These are phyloP conservation scores for Tetrahymena thermophila DNA, from an alignment of 73 alveolate species.

Conservation along the genomic window DNA sequence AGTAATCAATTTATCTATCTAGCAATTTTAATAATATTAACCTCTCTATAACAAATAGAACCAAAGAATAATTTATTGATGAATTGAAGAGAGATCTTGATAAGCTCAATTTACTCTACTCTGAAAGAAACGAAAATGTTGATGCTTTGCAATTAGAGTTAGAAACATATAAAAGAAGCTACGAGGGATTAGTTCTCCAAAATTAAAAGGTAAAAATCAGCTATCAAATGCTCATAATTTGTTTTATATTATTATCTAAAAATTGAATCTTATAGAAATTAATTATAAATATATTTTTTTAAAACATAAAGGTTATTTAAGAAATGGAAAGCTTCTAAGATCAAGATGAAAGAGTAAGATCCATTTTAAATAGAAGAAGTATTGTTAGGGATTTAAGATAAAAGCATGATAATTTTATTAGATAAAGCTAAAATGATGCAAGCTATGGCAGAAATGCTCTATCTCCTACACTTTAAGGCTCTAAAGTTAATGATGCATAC, in stretches of 20 bases:
- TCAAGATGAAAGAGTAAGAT: neutral
- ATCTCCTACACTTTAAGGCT: neutral
- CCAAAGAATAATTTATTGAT: neutral
- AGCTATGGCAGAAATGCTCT: neutral
- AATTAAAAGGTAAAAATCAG: neutral
- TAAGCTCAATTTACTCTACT: neutral
- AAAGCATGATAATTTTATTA: neutral
- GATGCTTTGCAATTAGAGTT: neutral
- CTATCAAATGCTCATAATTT: too few species aligned
- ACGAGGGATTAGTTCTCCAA: neutral
- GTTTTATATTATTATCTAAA: too few species aligned
- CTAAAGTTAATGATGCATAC: neutral
- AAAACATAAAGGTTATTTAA: neutral
- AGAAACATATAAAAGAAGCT: neutral
- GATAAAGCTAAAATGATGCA: neutral
- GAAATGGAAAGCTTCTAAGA: neutral
- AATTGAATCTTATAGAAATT: too few species aligned
- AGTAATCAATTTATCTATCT: neutral
- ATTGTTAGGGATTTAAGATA: neutral
- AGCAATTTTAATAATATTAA: neutral
- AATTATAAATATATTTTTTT: too few species aligned
- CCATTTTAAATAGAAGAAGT: neutral
- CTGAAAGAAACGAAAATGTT: neutral
- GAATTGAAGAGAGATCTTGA: neutral
- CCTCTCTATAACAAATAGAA: neutral